Evolutionary conservation across 768 basidiomycete species (phyloP).

Genomic region (Macrolepiota dolichaula): DNA sequence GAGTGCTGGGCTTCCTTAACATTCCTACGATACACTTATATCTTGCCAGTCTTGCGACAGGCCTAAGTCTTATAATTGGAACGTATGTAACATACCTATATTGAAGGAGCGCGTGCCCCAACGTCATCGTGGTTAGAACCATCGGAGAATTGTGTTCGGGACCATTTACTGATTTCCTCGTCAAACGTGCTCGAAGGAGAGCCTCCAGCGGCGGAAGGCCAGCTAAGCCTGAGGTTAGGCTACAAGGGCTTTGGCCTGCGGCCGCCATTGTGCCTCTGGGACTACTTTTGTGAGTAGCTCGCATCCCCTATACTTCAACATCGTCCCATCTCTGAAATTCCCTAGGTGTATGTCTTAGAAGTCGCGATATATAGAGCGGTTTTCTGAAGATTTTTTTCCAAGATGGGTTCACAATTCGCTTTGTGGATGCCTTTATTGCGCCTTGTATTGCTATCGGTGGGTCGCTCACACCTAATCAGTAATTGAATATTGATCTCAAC

Average conservation of each 20-base stretch:
- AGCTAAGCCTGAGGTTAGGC: conserved; percentile 28
- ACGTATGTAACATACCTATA: conserved; percentile 19
- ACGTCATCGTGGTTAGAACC: background rate
- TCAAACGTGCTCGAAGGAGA: conserved; percentile 28
- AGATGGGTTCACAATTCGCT: conserved; percentile 33
- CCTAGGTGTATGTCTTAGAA: no score
- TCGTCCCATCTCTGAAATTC: no score
- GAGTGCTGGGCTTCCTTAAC: background rate
- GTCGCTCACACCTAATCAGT: background rate
- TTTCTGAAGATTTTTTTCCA: background rate
- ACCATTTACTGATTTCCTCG: conserved; percentile 31
- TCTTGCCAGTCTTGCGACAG: conserved; percentile 27
- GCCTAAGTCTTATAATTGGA: conserved; percentile 30
- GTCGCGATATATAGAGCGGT: background rate
- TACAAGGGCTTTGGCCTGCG: conserved; percentile 35
- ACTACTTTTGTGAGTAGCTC: conserved; percentile 32
- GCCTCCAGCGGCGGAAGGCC: conserved; percentile 20
- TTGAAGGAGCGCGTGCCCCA: no score
- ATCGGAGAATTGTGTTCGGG: conserved; percentile 33
- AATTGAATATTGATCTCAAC: background rate
- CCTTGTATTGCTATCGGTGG: conserved; percentile 36
- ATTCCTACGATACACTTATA: background rate
- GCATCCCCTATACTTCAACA: no score
- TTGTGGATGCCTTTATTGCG: conserved; percentile 28
- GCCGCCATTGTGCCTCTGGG: conserved; percentile 31